phyloP scores from a whole-genome alignment of 176 grass and related monocot genomes.

The Cenchrus fungigraminus region DNA sequence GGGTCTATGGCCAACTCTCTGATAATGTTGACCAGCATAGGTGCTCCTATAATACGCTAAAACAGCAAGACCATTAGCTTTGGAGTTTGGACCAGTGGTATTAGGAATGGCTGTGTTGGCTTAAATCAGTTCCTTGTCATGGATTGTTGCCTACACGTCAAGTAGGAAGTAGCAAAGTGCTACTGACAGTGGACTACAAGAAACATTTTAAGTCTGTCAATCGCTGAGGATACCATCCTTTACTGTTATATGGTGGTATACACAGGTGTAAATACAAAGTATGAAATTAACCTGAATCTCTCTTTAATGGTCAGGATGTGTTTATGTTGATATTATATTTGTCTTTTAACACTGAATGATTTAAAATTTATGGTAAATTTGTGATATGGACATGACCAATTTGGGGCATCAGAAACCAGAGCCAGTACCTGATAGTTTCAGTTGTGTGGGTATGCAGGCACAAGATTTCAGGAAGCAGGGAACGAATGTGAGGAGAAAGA shows the following conservation, averaged over 20 bases:
- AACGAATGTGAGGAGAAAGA: conserved; percentile 80
- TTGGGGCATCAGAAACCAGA: not conserved
- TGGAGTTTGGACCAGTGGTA: not conserved
- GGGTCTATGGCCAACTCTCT: not conserved
- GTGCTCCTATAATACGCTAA: not conserved
- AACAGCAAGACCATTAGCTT: not conserved
- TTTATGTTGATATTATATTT: not conserved
- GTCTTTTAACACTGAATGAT: not conserved
- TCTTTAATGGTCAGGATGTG: no score
- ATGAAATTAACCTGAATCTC: no score
- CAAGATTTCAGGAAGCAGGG: conserved; percentile 91
- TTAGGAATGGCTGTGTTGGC: not conserved
- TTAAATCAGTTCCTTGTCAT: not conserved
- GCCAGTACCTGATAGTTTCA: not conserved
- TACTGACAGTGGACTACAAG: no score
- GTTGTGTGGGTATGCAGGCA: conserved; percentile 48
- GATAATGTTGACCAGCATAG: not conserved
- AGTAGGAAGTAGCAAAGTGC: no score
- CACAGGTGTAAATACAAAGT: no score
- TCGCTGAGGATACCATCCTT: no score
- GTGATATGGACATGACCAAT: not conserved
- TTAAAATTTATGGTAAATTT: not conserved
- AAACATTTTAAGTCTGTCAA: no score
- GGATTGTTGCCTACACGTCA: no score
- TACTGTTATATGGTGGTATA: no score